phyloP scores from a whole-genome alignment of 139 green algal genomes.

The Auxenochlorella protothecoides region DNA sequence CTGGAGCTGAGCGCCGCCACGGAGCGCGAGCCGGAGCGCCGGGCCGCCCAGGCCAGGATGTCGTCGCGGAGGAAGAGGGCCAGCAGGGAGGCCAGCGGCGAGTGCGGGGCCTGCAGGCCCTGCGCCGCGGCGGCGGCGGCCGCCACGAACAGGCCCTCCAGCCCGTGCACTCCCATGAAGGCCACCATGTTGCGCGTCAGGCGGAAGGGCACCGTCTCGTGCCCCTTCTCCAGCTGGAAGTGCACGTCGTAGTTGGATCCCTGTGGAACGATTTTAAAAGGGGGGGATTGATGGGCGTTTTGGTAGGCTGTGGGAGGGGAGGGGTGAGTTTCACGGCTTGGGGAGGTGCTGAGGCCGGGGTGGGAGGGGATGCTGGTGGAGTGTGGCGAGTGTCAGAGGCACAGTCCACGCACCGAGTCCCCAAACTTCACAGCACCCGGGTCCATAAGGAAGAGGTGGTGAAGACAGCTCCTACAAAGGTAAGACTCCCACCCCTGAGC shows the following conservation, averaged over 20 bases:
- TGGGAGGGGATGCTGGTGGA: no score
- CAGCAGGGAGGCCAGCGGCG: constrained; percentile 49
- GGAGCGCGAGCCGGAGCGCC: constrained; percentile 10
- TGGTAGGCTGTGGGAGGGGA: no score
- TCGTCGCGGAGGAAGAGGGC: constrained; percentile 60
- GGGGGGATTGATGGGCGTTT: no score
- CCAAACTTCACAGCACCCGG: no score
- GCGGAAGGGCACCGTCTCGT: constrained; percentile 89
- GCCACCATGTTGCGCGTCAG: constrained; percentile 91
- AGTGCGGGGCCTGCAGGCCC: constrained; percentile 25
- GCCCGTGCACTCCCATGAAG: constrained; percentile 91
- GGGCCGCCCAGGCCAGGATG: constrained; percentile 28
- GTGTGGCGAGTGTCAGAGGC: no score
- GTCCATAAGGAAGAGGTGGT: no score
- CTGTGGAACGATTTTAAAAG: background rate
- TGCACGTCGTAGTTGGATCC: constrained; percentile 38
- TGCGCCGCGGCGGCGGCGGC: constrained; percentile 52
- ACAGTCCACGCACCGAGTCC: no score
- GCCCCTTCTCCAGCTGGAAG: constrained; percentile 48
- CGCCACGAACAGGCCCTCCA: constrained; percentile 72
- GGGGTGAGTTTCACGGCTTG: no score
- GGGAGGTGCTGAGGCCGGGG: no score
- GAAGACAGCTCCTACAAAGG: no score
- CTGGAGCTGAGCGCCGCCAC: constrained; percentile 11
- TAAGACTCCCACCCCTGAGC: background rate